Evolutionary conservation across 2,329 filamentous ascomycete genomes (phyloP).

Genomic region (Cryphonectria nitschkei): DNA sequence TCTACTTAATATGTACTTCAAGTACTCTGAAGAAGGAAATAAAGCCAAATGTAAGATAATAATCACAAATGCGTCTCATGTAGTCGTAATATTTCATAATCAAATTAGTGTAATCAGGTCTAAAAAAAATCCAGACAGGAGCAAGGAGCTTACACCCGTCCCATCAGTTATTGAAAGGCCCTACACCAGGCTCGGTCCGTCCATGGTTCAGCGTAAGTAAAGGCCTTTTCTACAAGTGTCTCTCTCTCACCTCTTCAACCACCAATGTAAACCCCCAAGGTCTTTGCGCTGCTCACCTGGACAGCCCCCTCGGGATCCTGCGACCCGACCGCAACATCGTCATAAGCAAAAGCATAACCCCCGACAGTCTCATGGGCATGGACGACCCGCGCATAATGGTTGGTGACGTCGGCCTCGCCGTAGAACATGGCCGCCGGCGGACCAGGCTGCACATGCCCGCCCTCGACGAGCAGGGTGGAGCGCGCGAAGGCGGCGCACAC

Average conservation of each 20-base stretch:
- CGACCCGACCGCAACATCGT: conserved; percentile 63
- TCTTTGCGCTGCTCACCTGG: conserved; percentile 15
- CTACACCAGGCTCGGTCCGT: too few species aligned
- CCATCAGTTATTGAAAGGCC: too few species aligned
- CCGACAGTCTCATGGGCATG: conserved; percentile 63
- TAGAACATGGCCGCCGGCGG: conserved; percentile 48
- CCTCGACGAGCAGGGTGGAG: conserved; percentile 49
- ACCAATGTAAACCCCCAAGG: conserved; percentile 8
- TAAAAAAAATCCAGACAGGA: too few species aligned
- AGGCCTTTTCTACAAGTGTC: too few species aligned
- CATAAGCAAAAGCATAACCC: conserved; percentile 70
- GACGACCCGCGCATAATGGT: conserved; percentile 63
- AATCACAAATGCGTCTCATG: too few species aligned
- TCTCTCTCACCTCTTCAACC: neutral
- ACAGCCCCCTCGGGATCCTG: conserved; percentile 51
- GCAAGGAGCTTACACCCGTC: too few species aligned
- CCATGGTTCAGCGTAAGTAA: too few species aligned
- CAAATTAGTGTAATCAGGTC: too few species aligned
- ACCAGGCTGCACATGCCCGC: conserved; percentile 51
- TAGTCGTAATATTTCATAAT: too few species aligned
- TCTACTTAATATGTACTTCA: too few species aligned
- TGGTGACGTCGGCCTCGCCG: conserved; percentile 43
- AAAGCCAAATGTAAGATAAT: too few species aligned
- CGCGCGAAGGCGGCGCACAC: conserved; percentile 56
- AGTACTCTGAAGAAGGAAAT: too few species aligned